Evolutionary conservation across 2,329 filamentous ascomycete species (phyloP).

Genomic region (Pseudogymnoascus sp.): DNA sequence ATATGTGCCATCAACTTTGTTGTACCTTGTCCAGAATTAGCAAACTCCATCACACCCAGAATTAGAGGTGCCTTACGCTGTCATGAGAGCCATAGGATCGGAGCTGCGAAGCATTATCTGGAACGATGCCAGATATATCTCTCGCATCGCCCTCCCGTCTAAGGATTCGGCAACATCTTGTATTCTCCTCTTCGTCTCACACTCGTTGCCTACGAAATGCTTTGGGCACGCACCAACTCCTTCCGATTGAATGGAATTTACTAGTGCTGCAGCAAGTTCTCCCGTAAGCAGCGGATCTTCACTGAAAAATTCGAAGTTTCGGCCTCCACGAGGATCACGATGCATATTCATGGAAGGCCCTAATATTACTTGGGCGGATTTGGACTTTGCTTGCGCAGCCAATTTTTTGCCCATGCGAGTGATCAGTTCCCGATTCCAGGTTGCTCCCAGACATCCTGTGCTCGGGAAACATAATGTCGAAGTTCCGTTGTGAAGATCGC

Average conservation of each 20-base stretch:
- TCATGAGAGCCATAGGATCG: slow-evolving; percentile 24
- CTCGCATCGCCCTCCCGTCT: slow-evolving; percentile 21
- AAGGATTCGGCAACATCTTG: slow-evolving; percentile 21
- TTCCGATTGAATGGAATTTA: slow-evolving; percentile 19
- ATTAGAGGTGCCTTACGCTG: slow-evolving; percentile 9
- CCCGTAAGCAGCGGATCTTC: slow-evolving; percentile 25
- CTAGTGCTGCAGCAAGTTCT: slow-evolving; percentile 23
- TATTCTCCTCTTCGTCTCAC: slow-evolving; percentile 24
- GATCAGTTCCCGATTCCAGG: slow-evolving; percentile 22
- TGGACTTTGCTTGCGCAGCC: slow-evolving; percentile 22
- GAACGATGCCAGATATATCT: slow-evolving; percentile 23
- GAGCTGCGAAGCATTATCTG: slow-evolving; percentile 21
- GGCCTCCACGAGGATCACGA: slow-evolving; percentile 22
- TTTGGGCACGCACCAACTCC: slow-evolving; percentile 26
- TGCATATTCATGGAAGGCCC: slow-evolving; percentile 14
- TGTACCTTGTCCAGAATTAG: slow-evolving; percentile 19
- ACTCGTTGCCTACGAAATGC: slow-evolving; percentile 27
- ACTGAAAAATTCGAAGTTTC: slow-evolving; percentile 26
- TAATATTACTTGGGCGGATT: slow-evolving; percentile 16
- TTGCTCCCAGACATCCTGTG: slow-evolving; percentile 19
- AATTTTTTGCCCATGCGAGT: slow-evolving; percentile 22
- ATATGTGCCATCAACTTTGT: slow-evolving; percentile 25
- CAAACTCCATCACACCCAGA: neutral
- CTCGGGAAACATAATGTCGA: slow-evolving; percentile 5
- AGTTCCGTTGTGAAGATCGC: slow-evolving; percentile 8